Evolutionary conservation across 108 stramenopile genomes (phyloP), one percentile per base, ranked within the genome.

Genomic region (Skeletonema potamos): DNA sequence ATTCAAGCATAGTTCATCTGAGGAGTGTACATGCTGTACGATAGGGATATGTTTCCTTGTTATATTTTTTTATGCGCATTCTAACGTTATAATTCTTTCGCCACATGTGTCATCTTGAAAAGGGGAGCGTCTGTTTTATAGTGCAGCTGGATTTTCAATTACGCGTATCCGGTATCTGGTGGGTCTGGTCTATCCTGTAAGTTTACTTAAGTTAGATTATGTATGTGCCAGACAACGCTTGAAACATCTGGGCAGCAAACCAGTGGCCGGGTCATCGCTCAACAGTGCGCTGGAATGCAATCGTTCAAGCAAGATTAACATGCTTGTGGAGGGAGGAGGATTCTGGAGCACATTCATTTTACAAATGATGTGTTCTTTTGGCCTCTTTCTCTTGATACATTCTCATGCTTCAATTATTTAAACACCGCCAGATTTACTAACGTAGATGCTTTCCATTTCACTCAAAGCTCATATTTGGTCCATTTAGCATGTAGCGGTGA

Each of bases 181-280:
- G 26, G 41, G 59, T n/a, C n/a, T n/a, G n/a, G n/a, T n/a, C n/a
- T n/a, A n/a, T n/a, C n/a, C n/a, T n/a, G n/a, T 22, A 29, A 51
- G n/a, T 51, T 66, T 66, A n/a, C 39, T 41, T 41, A 13, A 39
- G 37, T 39, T 48, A 24, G n/a, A 18, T 8, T 22, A 8, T 8
- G n/a, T 26, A 26, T 44, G 39, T 20, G 29, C 4, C 30, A 30
- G 11, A n/a, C 57, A 37, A 43, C 34, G 77, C 77, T 71, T 71
- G 77, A 66, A 71, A 59, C 60, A 55, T 78, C 77, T 78, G 77
- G 77, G 77, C 77, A 78, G 77, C 77, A 58, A 66, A 78, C 77
- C 68, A 78, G 70, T 64, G 77, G 77, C 70, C 77, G 77, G 77
- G 77, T 70, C 77, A 78, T 78, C 77, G 69, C 77, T 70, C 77